Evolutionary conservation across 305 asterid species (phyloP).

Genomic region (Striga hermonthica): DNA sequence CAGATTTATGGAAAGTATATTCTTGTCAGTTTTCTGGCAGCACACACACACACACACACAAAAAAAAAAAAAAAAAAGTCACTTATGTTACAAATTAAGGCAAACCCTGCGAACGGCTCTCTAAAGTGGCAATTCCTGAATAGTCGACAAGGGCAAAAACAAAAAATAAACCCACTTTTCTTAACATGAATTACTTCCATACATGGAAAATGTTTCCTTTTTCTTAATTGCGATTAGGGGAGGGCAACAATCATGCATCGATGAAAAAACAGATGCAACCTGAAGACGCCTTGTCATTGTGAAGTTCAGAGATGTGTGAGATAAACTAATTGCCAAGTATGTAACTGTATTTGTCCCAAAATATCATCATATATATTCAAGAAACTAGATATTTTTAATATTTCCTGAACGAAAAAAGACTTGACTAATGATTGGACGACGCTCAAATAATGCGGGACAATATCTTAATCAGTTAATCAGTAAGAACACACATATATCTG

Average conservation of each 20-base stretch:
- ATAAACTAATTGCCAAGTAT: neutral
- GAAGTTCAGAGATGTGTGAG: neutral
- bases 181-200: slow-evolving; percentile 1
- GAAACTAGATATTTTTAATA: neutral
- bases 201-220: neutral
- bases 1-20: slow-evolving; percentile 1
- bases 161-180: neutral
- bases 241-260: neutral
- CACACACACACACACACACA: no score
- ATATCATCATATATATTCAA: no score
- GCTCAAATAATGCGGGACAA: neutral
- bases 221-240: neutral
- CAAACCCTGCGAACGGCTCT: neutral
- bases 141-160: neutral
- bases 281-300: slow-evolving; percentile 11
- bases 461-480: no score
- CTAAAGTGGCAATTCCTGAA: slow-evolving; percentile 10
- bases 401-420: neutral
- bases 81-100: slow-evolving; percentile 7
- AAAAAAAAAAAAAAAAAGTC: neutral
- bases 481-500: no score
- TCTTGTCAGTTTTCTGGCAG: slow-evolving; percentile 18
- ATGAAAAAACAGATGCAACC: slow-evolving; percentile 15
- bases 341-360: neutral
- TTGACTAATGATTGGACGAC: neutral